Percentiles rank a stretch among this genome's conserved stretches.
Conservation (phyloP, 352 stramenopile genomes). For the Phytophthora parvispora region DNA sequence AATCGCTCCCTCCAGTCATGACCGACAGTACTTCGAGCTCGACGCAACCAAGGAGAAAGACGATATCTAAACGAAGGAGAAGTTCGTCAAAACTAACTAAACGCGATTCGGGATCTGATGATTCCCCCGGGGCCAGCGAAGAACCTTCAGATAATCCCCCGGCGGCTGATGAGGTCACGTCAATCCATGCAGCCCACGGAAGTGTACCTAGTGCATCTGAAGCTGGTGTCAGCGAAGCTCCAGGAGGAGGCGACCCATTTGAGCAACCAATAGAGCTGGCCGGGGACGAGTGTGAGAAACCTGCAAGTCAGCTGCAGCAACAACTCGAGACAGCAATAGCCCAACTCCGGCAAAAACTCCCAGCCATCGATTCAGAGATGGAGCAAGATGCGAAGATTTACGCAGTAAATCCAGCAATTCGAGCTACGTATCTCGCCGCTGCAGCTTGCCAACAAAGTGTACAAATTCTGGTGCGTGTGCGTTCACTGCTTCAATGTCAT, state of each 20-base stretch:
- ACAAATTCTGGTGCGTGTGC: not conserved
- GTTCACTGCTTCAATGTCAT: not conserved
- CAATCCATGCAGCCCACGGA: slow-evolving; percentile 4
- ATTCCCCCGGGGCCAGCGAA: too few relatives aligned
- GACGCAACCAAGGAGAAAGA: slow-evolving; percentile 2
- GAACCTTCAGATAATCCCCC: not conserved
- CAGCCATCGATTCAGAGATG: slow-evolving; percentile 20
- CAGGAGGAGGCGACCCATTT: not conserved
- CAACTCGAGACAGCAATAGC: slow-evolving; percentile 35
- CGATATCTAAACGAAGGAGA: slow-evolving; percentile 7
- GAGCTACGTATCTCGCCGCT: slow-evolving; percentile 50
- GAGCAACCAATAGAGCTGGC: not conserved
- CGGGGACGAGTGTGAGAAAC: slow-evolving; percentile 28
- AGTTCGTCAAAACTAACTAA: slow-evolving; percentile 1
- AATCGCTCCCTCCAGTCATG: not conserved
- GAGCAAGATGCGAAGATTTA: not conserved
- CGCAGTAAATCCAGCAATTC: slow-evolving; percentile 30
- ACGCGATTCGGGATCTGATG: not conserved
- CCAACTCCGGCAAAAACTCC: slow-evolving; percentile 26
- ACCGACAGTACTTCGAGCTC: not conserved
- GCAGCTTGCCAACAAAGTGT: slow-evolving; percentile 53
- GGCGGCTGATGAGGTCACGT: not conserved
- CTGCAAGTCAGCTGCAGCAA: slow-evolving; percentile 26
- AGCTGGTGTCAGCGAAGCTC: not conserved
- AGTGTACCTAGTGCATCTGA: slow-evolving; percentile 15